These are phyloP conservation scores for Didymellaceae sp. DNA, from an alignment of 2,329 filamentous ascomycete species.

Conservation along the genomic window DNA sequence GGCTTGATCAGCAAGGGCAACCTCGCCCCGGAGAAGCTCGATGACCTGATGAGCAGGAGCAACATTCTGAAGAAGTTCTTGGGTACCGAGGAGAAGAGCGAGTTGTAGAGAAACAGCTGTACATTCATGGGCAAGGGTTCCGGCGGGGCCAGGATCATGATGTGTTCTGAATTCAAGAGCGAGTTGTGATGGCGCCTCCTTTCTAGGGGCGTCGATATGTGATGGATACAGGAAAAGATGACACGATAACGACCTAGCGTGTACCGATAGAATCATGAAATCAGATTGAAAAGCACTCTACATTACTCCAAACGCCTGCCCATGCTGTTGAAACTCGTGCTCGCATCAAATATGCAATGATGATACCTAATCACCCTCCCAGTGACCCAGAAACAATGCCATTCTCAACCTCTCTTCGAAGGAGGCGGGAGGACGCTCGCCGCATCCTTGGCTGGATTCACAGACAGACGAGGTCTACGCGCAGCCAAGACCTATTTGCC, in stretches of 20 bases:
- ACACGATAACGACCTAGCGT: constrained; percentile 9
- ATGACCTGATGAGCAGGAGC: constrained; percentile 83
- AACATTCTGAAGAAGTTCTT: constrained; percentile 86
- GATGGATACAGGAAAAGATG: not conserved
- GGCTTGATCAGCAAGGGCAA: constrained; percentile 86
- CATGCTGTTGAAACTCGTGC: constrained; percentile 6
- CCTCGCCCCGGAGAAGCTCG: constrained; percentile 82
- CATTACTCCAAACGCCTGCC: constrained; percentile 4
- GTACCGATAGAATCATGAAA: constrained; percentile 11
- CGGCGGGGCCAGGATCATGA: not conserved
- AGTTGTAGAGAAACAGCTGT: constrained; percentile 62
- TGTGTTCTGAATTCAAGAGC: not conserved
- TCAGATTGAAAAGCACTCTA: constrained; percentile 8
- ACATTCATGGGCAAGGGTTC: not conserved
- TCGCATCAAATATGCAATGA: too few relatives aligned
- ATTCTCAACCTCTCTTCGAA: not conserved
- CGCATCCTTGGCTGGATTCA: too few relatives aligned
- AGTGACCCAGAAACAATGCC: not conserved
- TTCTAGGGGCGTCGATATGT: not conserved
- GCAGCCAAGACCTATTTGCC: constrained; percentile 15
- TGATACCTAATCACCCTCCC: too few relatives aligned
- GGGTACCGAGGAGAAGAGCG: constrained; percentile 69
- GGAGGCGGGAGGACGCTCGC: too few relatives aligned
- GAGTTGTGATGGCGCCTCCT: constrained; percentile 2
- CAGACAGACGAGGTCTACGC: too few relatives aligned